Evolutionary conservation across 768 basidiomycete species (phyloP).

Genomic region (Termitomyces bulborhizus): DNA sequence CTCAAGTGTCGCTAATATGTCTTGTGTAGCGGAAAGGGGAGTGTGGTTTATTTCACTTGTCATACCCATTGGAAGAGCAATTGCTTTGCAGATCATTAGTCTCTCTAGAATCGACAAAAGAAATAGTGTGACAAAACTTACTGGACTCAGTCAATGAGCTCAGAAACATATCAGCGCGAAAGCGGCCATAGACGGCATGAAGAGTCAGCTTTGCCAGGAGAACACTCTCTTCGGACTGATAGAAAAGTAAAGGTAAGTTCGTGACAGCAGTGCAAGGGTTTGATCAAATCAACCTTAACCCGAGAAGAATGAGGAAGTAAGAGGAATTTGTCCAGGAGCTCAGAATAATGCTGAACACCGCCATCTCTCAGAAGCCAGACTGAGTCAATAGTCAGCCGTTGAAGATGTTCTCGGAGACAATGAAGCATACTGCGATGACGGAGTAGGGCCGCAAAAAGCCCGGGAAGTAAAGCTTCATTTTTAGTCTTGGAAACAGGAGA

Average conservation of each 20-base stretch:
- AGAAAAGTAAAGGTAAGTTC: background rate
- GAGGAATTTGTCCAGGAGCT: constrained; percentile 51
- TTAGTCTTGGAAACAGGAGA: constrained; percentile 21
- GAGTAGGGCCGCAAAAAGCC: constrained; percentile 53
- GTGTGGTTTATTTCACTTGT: constrained; percentile 34
- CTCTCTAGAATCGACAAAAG: background rate
- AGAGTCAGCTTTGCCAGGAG: constrained; percentile 76
- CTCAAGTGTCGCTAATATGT: constrained; percentile 54
- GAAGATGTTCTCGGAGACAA: background rate
- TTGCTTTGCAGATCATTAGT: constrained; percentile 38
- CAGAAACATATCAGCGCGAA: constrained; percentile 83
- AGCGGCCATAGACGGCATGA: constrained; percentile 69
- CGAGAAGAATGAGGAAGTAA: constrained; percentile 49
- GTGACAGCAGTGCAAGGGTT: background rate
- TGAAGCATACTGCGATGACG: constrained; percentile 58
- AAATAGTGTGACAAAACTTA: constrained; percentile 30
- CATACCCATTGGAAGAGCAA: constrained; percentile 80
- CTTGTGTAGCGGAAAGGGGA: constrained; percentile 42
- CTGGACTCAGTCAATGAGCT: constrained; percentile 89
- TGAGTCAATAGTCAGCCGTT: constrained; percentile 17
- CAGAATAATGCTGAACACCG: constrained; percentile 42
- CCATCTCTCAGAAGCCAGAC: constrained; percentile 67
- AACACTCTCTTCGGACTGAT: constrained; percentile 67
- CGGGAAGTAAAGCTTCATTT: constrained; percentile 52
- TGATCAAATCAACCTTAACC: constrained; percentile 40